Conservation (phyloP, 1,284 basidiomycete genomes). For the Tylopilus sp. region DNA sequence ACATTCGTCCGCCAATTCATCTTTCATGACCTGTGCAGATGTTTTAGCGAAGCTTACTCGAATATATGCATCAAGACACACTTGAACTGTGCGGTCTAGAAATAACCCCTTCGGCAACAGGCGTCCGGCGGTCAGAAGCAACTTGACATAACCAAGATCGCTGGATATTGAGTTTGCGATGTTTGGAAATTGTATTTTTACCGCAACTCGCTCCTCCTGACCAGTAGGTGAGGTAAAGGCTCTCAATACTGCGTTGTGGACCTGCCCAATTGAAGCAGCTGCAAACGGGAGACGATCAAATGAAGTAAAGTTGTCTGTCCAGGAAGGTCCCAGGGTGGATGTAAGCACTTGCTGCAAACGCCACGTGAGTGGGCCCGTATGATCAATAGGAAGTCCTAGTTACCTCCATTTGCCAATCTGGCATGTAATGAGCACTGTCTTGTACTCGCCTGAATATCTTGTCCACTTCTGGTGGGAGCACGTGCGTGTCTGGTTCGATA, state of each 20-base stretch:
- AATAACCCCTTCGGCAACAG: constrained; percentile 89
- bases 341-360: constrained; percentile 71
- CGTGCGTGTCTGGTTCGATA: constrained; percentile 65
- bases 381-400: not conserved
- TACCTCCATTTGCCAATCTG: constrained; percentile 97
- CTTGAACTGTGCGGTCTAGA: constrained; percentile 81
- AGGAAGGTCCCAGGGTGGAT: constrained; percentile 72
- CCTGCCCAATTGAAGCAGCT: constrained; percentile 96
- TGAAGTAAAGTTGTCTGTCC: constrained; percentile 67
- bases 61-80: constrained; percentile 22
- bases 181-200: constrained; percentile 97
- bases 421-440: constrained; percentile 98
- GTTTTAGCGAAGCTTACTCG: not conserved
- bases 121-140: constrained; percentile 76
- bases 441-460: constrained; percentile 89
- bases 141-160: constrained; percentile 84
- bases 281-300: constrained; percentile 92
- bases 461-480: constrained; percentile 87
- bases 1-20: constrained; percentile 94
- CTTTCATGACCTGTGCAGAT: constrained; percentile 68
- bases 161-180: constrained; percentile 83
- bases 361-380: constrained; percentile 4
- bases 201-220: constrained; percentile 65
- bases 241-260: constrained; percentile 75
- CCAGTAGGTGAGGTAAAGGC: constrained; percentile 49